phyloP scores from a whole-genome alignment of 345 rosid genomes.

The Gossypium stocksii region DNA sequence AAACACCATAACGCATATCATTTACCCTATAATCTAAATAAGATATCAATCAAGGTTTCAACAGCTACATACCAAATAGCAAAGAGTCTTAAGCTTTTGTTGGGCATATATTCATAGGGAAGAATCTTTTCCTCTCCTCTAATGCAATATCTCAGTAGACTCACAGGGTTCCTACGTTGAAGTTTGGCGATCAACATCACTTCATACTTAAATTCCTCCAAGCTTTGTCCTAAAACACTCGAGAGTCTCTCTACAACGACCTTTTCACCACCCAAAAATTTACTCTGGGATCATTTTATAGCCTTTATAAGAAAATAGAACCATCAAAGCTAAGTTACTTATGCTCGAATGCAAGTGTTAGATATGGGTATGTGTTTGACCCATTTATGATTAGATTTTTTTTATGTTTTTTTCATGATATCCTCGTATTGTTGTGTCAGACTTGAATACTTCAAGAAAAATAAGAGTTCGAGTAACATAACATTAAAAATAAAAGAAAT shows the following conservation, averaged over 20 bases:
- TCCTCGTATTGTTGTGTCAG: too few species aligned
- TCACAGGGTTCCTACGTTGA: conserved; percentile 63
- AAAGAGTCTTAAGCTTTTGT: conserved; percentile 55
- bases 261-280: conserved; percentile 37
- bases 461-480: too few species aligned
- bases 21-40: background rate
- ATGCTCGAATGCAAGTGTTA: too few species aligned
- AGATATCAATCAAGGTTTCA: background rate
- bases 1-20: background rate
- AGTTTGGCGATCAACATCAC: conserved; percentile 56
- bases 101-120: conserved; percentile 57
- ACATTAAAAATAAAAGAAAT: background rate
- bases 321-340: background rate
- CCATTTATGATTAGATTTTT: too few species aligned
- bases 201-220: conserved; percentile 28
- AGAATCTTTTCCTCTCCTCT: conserved; percentile 50
- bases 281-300: conserved; percentile 29
- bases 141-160: conserved; percentile 56
- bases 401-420: too few species aligned
- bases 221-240: conserved; percentile 45
- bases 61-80: conserved; percentile 37
- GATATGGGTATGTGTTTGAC: too few species aligned
- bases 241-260: conserved; percentile 54
- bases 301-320: background rate
- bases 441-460: too few species aligned